Percentiles rank a stretch among this genome's conserved stretches.
These are phyloP conservation scores for Ophiostoma triangulosporum DNA, from an alignment of 2,329 filamentous ascomycete species.

Conservation along the genomic window DNA sequence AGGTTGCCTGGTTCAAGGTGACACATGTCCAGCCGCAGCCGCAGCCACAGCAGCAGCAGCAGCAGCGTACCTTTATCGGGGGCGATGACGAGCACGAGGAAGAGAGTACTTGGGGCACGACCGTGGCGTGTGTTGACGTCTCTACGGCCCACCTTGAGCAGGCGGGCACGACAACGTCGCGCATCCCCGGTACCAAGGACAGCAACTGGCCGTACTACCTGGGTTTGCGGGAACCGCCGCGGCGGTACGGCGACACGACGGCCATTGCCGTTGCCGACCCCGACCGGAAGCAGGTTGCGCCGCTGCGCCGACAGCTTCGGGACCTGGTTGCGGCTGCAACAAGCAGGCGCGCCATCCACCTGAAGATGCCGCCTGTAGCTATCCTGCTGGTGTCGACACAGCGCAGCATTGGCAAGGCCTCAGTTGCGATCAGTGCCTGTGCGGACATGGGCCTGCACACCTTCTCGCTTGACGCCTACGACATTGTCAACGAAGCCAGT, in stretches of 20 bases:
- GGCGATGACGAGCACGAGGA: constrained; percentile 43
- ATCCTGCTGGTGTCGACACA: constrained; percentile 86
- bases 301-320: constrained; percentile 55
- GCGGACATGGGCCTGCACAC: constrained; percentile 82
- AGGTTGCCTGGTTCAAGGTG: constrained; percentile 86
- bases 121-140: constrained; percentile 74
- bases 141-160: constrained; percentile 81
- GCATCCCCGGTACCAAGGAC: constrained; percentile 60
- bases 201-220: constrained; percentile 87
- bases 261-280: constrained; percentile 31
- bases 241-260: constrained; percentile 26
- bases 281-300: constrained; percentile 34
- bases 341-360: constrained; percentile 70
- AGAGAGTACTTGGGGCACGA: constrained; percentile 62
- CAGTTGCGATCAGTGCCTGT: constrained; percentile 61
- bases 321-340: constrained; percentile 82
- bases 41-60: constrained; percentile 12
- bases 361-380: constrained; percentile 77
- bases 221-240: constrained; percentile 55
- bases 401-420: constrained; percentile 84
- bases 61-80: constrained; percentile 17
- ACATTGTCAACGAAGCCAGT: constrained; percentile 83
- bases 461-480: constrained; percentile 81
- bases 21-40: constrained; percentile 53
- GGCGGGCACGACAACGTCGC: constrained; percentile 73